Evolutionary conservation across 2,329 filamentous ascomycete genomes (phyloP).

Genomic region (Fusarium brachygibbosum): DNA sequence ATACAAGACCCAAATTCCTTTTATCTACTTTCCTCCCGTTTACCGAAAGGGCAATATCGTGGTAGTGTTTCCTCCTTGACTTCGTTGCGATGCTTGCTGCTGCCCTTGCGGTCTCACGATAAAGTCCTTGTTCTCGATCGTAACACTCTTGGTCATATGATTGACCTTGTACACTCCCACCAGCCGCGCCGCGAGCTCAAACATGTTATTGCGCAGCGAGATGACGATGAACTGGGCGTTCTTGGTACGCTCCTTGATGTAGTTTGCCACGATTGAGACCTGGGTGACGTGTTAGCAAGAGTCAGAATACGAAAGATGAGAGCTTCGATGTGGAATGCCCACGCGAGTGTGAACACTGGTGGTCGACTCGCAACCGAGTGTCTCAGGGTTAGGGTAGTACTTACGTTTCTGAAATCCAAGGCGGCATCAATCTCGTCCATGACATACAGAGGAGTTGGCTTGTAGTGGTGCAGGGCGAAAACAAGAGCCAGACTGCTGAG

Average conservation of each 20-base stretch:
- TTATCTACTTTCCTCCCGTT: slow-evolving; percentile 16
- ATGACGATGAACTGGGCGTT: slow-evolving; percentile 99
- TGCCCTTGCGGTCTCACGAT: slow-evolving; percentile 61
- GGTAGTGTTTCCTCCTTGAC: slow-evolving; percentile 49
- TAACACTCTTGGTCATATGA: slow-evolving; percentile 96
- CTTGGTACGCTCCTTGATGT: slow-evolving; percentile 99
- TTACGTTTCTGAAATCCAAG: slow-evolving; percentile 96
- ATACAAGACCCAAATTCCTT: slow-evolving; percentile 21
- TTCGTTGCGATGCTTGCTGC: slow-evolving; percentile 54
- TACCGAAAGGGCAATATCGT: slow-evolving; percentile 56
- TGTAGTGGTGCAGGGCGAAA: slow-evolving; percentile 98
- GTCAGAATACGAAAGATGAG: slow-evolving; percentile 20
- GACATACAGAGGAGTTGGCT: slow-evolving; percentile 96
- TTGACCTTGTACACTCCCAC: slow-evolving; percentile 99
- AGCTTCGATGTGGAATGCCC: slow-evolving; percentile 31
- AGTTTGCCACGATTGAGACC: slow-evolving; percentile 97
- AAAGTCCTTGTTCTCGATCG: slow-evolving; percentile 87
- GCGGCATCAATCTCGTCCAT: slow-evolving; percentile 99
- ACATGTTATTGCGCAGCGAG: slow-evolving; percentile 98
- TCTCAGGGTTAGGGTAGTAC: slow-evolving; percentile 56
- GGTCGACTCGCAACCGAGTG: slow-evolving; percentile 43
- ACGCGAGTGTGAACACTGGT: slow-evolving; percentile 23
- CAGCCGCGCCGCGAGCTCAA: slow-evolving; percentile 93
- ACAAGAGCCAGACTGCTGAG: slow-evolving; percentile 92
- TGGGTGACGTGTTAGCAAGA: slow-evolving; percentile 55